Evolutionary conservation across 2,329 filamentous ascomycete species (phyloP), one percentile per base, ranked within the genome.

Genomic region (Alternaria burnsii): DNA sequence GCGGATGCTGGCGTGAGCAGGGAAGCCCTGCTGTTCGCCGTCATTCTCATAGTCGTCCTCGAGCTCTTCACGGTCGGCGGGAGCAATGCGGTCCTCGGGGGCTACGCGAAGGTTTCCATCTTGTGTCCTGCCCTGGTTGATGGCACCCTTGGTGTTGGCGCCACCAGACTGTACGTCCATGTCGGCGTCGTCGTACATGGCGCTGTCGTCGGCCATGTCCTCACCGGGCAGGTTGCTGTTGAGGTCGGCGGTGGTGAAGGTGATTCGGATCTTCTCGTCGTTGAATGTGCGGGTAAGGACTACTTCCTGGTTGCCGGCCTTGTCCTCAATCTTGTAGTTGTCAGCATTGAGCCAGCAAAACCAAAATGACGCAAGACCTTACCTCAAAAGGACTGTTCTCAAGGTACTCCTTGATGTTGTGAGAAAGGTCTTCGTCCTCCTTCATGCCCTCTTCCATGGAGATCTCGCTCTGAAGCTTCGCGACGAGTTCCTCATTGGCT

Each of bases 191-290:
- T 79, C 76, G 40, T 74, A 76, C 36, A 77, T 74, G 65, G 79
- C 76, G 57, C 88, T 87, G 55, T 81, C 83, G 59, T 89, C 79
- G 47, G 83, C 83, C 16, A 90, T 85, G 51, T 84, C 78, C 26
- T 71, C 67, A 44, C 69, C 59, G 36, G 71, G 64, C 56, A 75
- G 61, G 65, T 74, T 68, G 74, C 74, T 80, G 82, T 91, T 88
- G 64, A 97, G 86, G 78, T 97, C 93, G 70, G 91, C 88, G 73
- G 96, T 92, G 69, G 91, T 93, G 83, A 97, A 96, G 67, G 89
- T 88, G 67, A 97, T 87, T 64, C 89, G 90, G 82, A 94, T 92
- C 93, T 90, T 92, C 84, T 99, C 95, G 65, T 97, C 89, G 73
- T 91, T 91, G 75, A 92, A 94, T 67, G 87, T 90, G 75, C 94